Base-by-base conservation (phyloP, 140 eudicot species). In the Ambrosia hybrid region DNA sequence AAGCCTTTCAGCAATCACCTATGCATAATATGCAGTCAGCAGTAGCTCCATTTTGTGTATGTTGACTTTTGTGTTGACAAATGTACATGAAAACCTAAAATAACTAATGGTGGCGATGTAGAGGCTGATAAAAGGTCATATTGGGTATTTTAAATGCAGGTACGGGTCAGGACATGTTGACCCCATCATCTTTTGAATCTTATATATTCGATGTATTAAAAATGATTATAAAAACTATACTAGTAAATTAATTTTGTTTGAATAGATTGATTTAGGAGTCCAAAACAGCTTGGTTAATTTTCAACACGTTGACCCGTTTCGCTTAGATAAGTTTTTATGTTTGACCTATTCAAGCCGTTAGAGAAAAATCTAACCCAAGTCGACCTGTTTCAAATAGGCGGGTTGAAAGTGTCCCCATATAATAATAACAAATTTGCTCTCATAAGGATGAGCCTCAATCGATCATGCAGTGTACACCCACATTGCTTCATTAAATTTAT, bases 1-100 rank as follows among this genome's bases (percentile, higher is more conserved):
- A 49, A 89, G 89, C 73, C 81, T 75, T 78, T 84, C 87, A 8
- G 96, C 96, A 59, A 86, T 86, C 36, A 89, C 96, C 92, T 89
- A 67, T 52, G 11, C 34, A 26, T 4, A 15, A 9, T 12, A 72
- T 30, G 10, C 45, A 49, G 48, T 61, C 62, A 73, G 56, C 38
- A 3, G 43, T 48, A 38, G 6, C 26, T 61, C 43, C 14, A 9
- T 37, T 36, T 73, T 43, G 39, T 14, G 59, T 59, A 37, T 4
- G 67, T 49, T 62, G 30, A 13, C 67, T 26, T 58, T 30, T 30
- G 39, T 10, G 38, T 58, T 58, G 43, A 33, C 43, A 59, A 60
- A 57, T 57, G 62, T 21, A 57, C 37, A 1, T 9, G 17, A 16
- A 57, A 9, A 57, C 12, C 37, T 57, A 57, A 60, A 34, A 1